These are phyloP conservation scores for Ustilago cynodontis DNA, from an alignment of 1,284 basidiomycete species.

Conservation along the genomic window DNA sequence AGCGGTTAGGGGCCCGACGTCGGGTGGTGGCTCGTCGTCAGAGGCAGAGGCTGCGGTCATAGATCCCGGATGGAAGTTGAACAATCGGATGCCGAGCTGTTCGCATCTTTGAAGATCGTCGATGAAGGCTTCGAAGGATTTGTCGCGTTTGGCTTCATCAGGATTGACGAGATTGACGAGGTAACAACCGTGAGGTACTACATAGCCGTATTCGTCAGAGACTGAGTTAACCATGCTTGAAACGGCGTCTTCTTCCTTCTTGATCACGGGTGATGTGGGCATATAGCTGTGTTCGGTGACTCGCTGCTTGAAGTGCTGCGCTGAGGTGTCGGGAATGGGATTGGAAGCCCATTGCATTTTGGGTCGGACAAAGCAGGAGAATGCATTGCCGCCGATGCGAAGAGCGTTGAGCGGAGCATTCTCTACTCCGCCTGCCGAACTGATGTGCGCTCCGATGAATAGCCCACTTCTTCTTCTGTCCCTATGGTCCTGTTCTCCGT, in stretches of 20 bases:
- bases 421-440: slow-evolving; percentile 82
- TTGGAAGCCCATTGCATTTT: slow-evolving; percentile 83
- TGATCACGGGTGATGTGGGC: neutral
- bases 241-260: slow-evolving; percentile 1
- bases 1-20: slow-evolving; percentile 73
- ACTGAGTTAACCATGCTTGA: neutral
- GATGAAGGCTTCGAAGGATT: slow-evolving; percentile 83
- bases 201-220: slow-evolving; percentile 66
- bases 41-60: slow-evolving; percentile 29
- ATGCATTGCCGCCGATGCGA: slow-evolving; percentile 79
- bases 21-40: slow-evolving; percentile 1
- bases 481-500: neutral
- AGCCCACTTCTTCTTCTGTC: slow-evolving; percentile 26
- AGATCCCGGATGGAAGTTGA: slow-evolving; percentile 83
- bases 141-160: slow-evolving; percentile 81
- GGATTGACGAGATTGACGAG: slow-evolving; percentile 87
- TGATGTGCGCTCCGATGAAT: slow-evolving; percentile 82
- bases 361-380: slow-evolving; percentile 85
- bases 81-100: slow-evolving; percentile 79
- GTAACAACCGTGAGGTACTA: slow-evolving; percentile 86
- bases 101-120: slow-evolving; percentile 87
- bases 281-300: slow-evolving; percentile 24
- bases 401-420: slow-evolving; percentile 79
- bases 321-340: slow-evolving; percentile 74
- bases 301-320: slow-evolving; percentile 65